Evolutionary conservation across 2,329 filamentous ascomycete genomes (phyloP).

Genomic region (Verticillium albo-atrum): DNA sequence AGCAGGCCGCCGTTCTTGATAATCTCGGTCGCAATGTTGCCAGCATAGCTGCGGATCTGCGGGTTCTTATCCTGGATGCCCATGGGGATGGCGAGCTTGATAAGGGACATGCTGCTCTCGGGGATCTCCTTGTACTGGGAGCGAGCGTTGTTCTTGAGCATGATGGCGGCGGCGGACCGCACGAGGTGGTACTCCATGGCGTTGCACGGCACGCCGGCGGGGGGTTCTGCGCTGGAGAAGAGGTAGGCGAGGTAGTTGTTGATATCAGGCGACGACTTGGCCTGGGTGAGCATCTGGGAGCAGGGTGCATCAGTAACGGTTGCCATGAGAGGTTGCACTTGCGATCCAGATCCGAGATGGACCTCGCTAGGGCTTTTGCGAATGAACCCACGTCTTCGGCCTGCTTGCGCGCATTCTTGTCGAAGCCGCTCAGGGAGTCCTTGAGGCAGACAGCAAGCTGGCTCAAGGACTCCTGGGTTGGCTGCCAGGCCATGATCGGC

Average conservation of each 20-base stretch:
- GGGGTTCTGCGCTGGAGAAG: slow-evolving; percentile 66
- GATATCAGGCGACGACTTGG: slow-evolving; percentile 84
- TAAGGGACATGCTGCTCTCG: slow-evolving; percentile 66
- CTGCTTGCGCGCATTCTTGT: slow-evolving; percentile 78
- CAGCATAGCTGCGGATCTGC: slow-evolving; percentile 84
- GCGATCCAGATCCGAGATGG: not conserved
- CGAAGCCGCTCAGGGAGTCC: slow-evolving; percentile 84
- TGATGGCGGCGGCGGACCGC: slow-evolving; percentile 82
- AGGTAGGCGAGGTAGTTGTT: slow-evolving; percentile 96
- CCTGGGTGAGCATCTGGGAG: slow-evolving; percentile 85
- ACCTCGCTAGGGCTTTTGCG: not conserved
- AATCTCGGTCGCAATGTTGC: slow-evolving; percentile 91
- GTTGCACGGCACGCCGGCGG: slow-evolving; percentile 55
- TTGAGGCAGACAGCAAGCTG: slow-evolving; percentile 86
- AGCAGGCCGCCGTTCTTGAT: slow-evolving; percentile 79
- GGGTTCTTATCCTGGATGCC: slow-evolving; percentile 76
- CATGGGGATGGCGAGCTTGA: slow-evolving; percentile 73
- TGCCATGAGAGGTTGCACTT: not conserved
- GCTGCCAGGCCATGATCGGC: slow-evolving; percentile 81
- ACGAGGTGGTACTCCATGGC: slow-evolving; percentile 66
- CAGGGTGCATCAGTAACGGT: slow-evolving; percentile 14
- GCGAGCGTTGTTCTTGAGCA: slow-evolving; percentile 92
- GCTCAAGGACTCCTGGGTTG: slow-evolving; percentile 77
- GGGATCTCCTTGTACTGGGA: slow-evolving; percentile 71
- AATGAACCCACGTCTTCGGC: slow-evolving; percentile 65